These are phyloP conservation scores for Tricholoma bakamatsutake DNA, from an alignment of 768 basidiomycete species.

Conservation along the genomic window DNA sequence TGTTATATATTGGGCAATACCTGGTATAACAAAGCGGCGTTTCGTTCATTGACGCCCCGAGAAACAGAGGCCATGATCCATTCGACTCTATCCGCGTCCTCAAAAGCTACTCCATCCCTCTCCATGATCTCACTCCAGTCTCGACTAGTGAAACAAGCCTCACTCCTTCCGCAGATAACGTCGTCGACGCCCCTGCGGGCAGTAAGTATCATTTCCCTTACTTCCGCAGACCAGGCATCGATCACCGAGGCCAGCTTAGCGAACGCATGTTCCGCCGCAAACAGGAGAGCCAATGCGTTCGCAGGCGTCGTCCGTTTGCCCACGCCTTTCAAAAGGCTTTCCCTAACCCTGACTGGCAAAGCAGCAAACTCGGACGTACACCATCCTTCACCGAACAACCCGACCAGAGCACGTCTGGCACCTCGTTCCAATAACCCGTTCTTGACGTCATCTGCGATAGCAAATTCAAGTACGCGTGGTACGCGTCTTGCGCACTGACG, in stretches of 20 bases:
- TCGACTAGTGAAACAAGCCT: constrained; percentile 55
- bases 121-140: constrained; percentile 78
- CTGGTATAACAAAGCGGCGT: constrained; percentile 74
- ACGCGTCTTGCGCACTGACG: constrained; percentile 76
- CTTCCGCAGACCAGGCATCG: constrained; percentile 65
- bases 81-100: constrained; percentile 74
- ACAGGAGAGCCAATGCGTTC: constrained; percentile 67
- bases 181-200: constrained; percentile 62
- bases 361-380: constrained; percentile 74
- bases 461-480: constrained; percentile 81
- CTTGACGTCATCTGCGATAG: constrained; percentile 68
- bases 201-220: constrained; percentile 60
- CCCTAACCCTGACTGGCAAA: constrained; percentile 59
- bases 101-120: constrained; percentile 66
- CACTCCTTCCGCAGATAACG: constrained; percentile 51
- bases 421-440: constrained; percentile 67
- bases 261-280: constrained; percentile 57
- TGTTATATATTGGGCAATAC: no score
- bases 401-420: constrained; percentile 70
- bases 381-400: constrained; percentile 88
- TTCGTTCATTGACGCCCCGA: constrained; percentile 56
- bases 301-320: constrained; percentile 58
- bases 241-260: constrained; percentile 48
- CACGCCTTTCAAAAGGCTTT: constrained; percentile 67
- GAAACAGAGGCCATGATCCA: constrained; percentile 64